Evolutionary conservation across 2,329 filamentous ascomycete species (phyloP).

Genomic region (Calonectria fujianensis): DNA sequence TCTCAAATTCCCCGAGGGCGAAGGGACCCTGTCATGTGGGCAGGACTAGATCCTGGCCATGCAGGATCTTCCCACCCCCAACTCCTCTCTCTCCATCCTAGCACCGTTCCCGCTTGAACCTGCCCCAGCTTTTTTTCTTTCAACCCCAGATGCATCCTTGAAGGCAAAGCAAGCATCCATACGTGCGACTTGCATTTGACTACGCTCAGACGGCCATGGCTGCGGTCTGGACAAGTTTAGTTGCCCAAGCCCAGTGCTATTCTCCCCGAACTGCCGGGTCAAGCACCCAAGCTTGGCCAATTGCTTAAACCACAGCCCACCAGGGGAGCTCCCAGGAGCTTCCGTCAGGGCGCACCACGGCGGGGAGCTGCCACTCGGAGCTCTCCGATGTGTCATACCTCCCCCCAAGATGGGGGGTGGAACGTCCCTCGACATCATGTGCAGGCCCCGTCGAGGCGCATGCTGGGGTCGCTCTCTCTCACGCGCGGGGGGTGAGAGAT

Average conservation of each 20-base stretch:
- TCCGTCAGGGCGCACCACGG: constrained; percentile 45
- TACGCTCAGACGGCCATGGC: not conserved
- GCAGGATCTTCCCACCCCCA: constrained; percentile 21
- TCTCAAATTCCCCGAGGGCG: constrained; percentile 15
- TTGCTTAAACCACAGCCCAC: constrained; percentile 1
- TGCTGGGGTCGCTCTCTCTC: constrained; percentile 43
- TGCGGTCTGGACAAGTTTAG: constrained; percentile 20
- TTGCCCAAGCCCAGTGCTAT: constrained; percentile 6
- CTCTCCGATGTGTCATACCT: constrained; percentile 30
- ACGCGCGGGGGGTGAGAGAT: constrained; percentile 45
- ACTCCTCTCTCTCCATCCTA: not conserved
- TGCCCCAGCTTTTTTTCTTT: not conserved
- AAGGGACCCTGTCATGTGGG: constrained; percentile 24
- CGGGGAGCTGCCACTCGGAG: constrained; percentile 54
- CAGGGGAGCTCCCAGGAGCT: constrained; percentile 20
- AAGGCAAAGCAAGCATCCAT: not conserved
- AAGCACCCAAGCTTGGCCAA: not conserved
- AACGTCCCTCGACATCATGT: constrained; percentile 37
- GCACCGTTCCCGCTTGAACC: not conserved
- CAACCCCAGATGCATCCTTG: constrained; percentile 18
- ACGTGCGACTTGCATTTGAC: not conserved
- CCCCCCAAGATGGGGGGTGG: constrained; percentile 21
- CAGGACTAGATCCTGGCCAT: constrained; percentile 8
- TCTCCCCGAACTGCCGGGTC: constrained; percentile 1
- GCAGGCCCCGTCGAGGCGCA: constrained; percentile 45